Percentiles rank a stretch among this genome's conserved stretches.
Conservation (phyloP, 2,329 filamentous ascomycete genomes). For the Talaromyces sp. region DNA sequence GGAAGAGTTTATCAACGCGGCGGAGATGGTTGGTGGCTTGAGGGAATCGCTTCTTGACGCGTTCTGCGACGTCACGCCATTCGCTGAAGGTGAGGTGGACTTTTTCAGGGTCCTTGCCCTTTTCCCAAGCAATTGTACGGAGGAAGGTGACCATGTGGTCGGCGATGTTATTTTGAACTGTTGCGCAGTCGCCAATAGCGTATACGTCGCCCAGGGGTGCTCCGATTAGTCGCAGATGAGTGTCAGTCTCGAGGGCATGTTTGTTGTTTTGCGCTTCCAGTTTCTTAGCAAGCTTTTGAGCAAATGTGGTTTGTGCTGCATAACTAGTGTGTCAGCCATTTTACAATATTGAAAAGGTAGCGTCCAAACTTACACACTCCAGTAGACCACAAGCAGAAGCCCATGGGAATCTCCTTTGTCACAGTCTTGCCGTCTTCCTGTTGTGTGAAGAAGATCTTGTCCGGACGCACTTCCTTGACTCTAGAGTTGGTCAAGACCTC, state of each 20-base stretch:
- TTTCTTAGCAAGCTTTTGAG: constrained; percentile 70
- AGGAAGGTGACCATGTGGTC: constrained; percentile 89
- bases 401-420: constrained; percentile 92
- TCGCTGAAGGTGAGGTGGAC: constrained; percentile 81
- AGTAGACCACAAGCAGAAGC: constrained; percentile 97
- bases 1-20: constrained; percentile 85
- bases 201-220: constrained; percentile 92
- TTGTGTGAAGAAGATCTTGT: constrained; percentile 87
- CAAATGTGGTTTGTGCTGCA: constrained; percentile 71
- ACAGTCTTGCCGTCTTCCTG: constrained; percentile 69
- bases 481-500: constrained; percentile 89
- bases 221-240: constrained; percentile 83
- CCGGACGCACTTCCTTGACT: constrained; percentile 79
- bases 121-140: constrained; percentile 84
- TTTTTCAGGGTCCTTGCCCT: constrained; percentile 83
- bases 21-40: constrained; percentile 84
- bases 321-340: neutral
- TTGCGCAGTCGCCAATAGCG: constrained; percentile 91
- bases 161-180: constrained; percentile 94
- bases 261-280: constrained; percentile 78
- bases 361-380: constrained; percentile 59
- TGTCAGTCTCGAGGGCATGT: constrained; percentile 90
- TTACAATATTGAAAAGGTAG: neutral
- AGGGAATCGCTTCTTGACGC: constrained; percentile 84
- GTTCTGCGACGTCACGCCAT: constrained; percentile 79